Conservation (phyloP, 2,329 filamentous ascomycete species). For the Ophiostoma triangulosporum region DNA sequence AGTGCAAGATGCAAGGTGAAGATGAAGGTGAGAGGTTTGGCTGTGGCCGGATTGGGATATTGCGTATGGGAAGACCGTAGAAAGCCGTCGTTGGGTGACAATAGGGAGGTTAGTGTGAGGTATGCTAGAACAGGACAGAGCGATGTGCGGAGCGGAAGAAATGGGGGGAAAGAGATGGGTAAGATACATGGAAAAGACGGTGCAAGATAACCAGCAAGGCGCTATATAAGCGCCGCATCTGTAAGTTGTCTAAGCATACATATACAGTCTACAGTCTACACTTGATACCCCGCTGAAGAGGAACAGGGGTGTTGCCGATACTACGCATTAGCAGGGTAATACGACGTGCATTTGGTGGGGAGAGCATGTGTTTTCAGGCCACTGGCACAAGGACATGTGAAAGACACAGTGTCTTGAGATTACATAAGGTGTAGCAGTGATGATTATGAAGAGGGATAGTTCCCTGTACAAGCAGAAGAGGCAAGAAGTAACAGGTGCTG, state of each 20-base stretch:
- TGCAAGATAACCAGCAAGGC: not conserved
- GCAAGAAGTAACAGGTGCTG: too few species aligned
- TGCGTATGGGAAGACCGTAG: not conserved
- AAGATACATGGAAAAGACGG: not conserved
- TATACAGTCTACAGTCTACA: too few species aligned
- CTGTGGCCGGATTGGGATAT: not conserved
- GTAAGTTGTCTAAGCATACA: too few species aligned
- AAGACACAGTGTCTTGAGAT: too few species aligned
- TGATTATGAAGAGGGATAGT: too few species aligned
- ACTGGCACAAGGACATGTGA: too few species aligned
- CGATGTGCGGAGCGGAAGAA: slow-evolving; percentile 10
- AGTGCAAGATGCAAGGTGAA: too few species aligned
- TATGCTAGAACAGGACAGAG: not conserved
- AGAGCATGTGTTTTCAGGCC: too few species aligned
- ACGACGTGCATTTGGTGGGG: too few species aligned
- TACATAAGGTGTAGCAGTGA: too few species aligned
- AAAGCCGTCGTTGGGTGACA: not conserved
- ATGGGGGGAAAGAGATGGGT: not conserved
- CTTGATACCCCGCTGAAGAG: slow-evolving; percentile 8
- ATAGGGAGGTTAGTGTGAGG: not conserved
- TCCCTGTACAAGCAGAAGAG: too few species aligned
- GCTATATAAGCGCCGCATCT: not conserved
- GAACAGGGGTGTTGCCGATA: not conserved
- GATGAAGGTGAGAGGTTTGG: not conserved
- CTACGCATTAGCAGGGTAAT: too few species aligned